phyloP scores from a whole-genome alignment of 768 basidiomycete species.

The Suillus subalutaceus region DNA sequence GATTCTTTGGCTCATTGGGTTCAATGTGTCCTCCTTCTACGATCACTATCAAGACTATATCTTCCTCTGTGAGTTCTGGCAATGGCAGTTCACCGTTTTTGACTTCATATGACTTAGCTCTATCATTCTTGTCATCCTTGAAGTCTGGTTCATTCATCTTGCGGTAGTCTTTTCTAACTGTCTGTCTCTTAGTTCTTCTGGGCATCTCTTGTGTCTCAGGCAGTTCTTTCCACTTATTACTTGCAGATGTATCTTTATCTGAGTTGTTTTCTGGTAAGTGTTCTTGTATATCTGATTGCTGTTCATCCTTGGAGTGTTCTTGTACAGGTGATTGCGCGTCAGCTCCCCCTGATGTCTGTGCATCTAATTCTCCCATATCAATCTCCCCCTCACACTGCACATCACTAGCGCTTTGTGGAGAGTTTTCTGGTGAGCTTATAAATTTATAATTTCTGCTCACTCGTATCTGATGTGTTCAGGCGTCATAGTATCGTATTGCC shows the following conservation, averaged over 20 bases:
- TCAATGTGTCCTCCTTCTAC: too few relatives aligned
- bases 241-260: too few relatives aligned
- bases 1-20: background rate
- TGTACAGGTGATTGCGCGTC: too few relatives aligned
- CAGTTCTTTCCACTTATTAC: background rate
- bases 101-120: too few relatives aligned
- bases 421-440: background rate
- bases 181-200: conserved; percentile 1
- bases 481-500: conserved; percentile 19
- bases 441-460: conserved; percentile 5
- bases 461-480: background rate
- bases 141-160: background rate
- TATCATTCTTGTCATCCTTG: background rate
- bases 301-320: too few relatives aligned
- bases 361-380: background rate
- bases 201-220: background rate
- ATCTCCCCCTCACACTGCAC: background rate
- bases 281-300: background rate
- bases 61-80: background rate
- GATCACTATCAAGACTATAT: background rate
- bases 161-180: background rate
- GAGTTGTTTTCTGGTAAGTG: background rate
- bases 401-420: background rate
- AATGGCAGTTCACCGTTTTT: too few relatives aligned
- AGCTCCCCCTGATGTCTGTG: background rate